phyloP scores from a whole-genome alignment of 441 rosid genomes.

The Gossypium lobatum region DNA sequence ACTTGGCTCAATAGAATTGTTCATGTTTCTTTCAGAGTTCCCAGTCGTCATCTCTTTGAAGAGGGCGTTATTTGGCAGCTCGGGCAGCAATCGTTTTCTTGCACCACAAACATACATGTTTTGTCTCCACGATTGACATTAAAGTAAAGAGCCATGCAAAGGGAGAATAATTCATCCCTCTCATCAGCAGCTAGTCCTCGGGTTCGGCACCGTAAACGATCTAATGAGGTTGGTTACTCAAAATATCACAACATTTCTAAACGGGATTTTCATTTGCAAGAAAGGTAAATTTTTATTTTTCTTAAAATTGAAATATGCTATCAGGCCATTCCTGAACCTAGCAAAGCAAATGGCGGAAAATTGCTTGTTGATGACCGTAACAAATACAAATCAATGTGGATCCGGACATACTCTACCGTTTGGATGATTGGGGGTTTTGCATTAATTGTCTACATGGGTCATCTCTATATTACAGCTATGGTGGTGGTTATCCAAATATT shows the following conservation, averaged over 20 bases:
- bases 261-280: background rate
- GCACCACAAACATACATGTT: background rate
- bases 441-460: constrained; percentile 76
- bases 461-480: constrained; percentile 83
- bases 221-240: constrained; percentile 49
- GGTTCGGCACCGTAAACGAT: constrained; percentile 59
- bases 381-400: constrained; percentile 68
- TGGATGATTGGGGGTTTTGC: constrained; percentile 93
- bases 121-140: background rate
- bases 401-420: constrained; percentile 62
- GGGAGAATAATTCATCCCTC: constrained; percentile 27
- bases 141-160: constrained; percentile 47
- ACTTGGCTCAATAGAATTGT: background rate
- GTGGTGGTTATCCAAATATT: constrained; percentile 80
- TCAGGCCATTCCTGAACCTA: constrained; percentile 47
- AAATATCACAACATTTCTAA: background rate
- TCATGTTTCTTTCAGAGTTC: background rate
- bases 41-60: background rate
- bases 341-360: constrained; percentile 47
- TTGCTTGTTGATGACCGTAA: constrained; percentile 59
- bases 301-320: constrained; percentile 10
- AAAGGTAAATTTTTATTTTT: background rate
- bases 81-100: constrained; percentile 9
- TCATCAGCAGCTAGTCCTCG: constrained; percentile 43
- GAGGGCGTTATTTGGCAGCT: constrained; percentile 5